phyloP scores from a whole-genome alignment of 2,329 filamentous ascomycete species.

The Ambrosiella beaveri region DNA sequence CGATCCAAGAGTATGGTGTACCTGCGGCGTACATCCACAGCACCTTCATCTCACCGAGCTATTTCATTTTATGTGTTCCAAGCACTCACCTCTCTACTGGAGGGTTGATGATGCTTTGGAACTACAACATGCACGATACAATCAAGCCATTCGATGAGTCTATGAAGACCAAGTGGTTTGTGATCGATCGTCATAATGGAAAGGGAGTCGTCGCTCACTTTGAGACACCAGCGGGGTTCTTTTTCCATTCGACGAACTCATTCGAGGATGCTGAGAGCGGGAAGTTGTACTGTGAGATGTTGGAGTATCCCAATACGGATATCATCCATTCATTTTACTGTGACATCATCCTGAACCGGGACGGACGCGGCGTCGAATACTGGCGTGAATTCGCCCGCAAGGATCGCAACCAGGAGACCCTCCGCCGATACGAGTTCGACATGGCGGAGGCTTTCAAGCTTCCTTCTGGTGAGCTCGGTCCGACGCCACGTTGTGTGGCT shows the following conservation, averaged over 20 bases:
- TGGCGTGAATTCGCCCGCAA: slow-evolving; percentile 25
- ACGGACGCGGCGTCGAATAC: slow-evolving; percentile 28
- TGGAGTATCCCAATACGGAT: slow-evolving; percentile 46
- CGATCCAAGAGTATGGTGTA: slow-evolving; percentile 32
- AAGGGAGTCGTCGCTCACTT: slow-evolving; percentile 53
- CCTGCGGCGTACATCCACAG: slow-evolving; percentile 66
- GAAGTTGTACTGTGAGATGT: slow-evolving; percentile 47
- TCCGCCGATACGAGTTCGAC: slow-evolving; percentile 29
- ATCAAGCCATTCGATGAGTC: slow-evolving; percentile 44
- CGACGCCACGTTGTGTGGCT: slow-evolving; percentile 19
- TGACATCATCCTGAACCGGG: slow-evolving; percentile 41
- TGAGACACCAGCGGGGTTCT: slow-evolving; percentile 51
- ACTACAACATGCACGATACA: slow-evolving; percentile 50
- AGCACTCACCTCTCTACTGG: slow-evolving; percentile 39
- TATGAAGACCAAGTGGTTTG: slow-evolving; percentile 48
- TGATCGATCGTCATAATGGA: slow-evolving; percentile 47
- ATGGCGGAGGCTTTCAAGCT: slow-evolving; percentile 16
- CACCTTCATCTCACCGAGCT: slow-evolving; percentile 53
- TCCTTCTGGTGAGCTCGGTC: background rate
- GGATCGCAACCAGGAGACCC: slow-evolving; percentile 18
- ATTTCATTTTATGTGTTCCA: slow-evolving; percentile 58
- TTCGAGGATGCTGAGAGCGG: slow-evolving; percentile 40
- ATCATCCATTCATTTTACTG: slow-evolving; percentile 53
- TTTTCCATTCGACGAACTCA: slow-evolving; percentile 65
- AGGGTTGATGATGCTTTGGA: slow-evolving; percentile 45